These are phyloP conservation scores for Allium sativum DNA, from an alignment of 106 monocot genomes.

Conservation along the genomic window DNA sequence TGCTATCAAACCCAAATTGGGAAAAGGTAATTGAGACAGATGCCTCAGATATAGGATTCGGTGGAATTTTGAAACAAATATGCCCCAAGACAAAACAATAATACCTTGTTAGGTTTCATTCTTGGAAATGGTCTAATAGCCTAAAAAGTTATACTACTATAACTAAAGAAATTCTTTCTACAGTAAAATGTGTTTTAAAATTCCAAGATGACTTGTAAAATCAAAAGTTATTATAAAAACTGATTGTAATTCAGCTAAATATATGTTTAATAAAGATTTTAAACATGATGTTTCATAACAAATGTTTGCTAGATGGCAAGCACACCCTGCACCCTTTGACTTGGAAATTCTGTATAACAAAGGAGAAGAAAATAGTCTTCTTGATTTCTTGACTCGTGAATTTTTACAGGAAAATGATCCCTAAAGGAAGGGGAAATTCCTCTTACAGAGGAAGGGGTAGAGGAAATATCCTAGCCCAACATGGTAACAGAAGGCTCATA, in stretches of 20 bases:
- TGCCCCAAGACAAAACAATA: not conserved
- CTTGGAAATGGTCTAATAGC: not conserved
- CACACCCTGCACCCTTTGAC: not conserved
- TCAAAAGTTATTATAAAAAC: not conserved
- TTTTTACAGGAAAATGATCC: not conserved
- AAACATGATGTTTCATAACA: not conserved
- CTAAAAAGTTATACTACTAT: not conserved
- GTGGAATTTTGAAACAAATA: not conserved
- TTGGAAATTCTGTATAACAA: not conserved
- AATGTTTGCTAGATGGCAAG: constrained; percentile 1
- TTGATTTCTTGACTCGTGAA: constrained; percentile 1
- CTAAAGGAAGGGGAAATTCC: not conserved
- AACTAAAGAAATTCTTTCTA: not conserved
- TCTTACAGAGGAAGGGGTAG: not conserved
- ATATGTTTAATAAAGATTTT: constrained; percentile 4
- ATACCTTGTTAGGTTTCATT: not conserved
- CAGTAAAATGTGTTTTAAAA: constrained; percentile 1
- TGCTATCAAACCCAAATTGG: not conserved
- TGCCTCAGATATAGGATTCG: not conserved
- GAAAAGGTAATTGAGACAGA: not conserved
- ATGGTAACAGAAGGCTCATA: no score
- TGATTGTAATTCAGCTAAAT: constrained; percentile 2
- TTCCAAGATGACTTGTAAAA: not conserved
- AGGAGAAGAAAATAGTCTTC: not conserved
- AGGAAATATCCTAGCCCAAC: not conserved